Conservation (phyloP, 768 basidiomycete species). For the Lactarius deliciosus region DNA sequence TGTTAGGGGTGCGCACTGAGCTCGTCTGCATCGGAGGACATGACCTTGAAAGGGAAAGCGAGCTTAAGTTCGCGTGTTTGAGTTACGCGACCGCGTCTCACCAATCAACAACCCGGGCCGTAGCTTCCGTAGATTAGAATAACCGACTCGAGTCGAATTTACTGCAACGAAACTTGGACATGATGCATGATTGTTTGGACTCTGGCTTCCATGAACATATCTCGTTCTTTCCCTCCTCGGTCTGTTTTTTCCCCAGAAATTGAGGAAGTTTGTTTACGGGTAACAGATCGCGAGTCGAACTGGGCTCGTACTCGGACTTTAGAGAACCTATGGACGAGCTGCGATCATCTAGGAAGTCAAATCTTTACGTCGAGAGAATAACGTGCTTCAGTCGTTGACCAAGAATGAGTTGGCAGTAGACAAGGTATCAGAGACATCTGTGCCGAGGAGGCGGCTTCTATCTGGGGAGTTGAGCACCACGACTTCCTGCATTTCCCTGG, state of each 20-base stretch:
- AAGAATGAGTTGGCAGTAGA: slow-evolving; percentile 54
- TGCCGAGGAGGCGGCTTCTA: slow-evolving; percentile 47
- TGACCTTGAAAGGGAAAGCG: slow-evolving; percentile 7
- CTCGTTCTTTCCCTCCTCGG: too few species aligned
- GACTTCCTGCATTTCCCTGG: slow-evolving; percentile 66
- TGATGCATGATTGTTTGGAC: too few species aligned
- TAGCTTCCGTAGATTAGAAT: neutral
- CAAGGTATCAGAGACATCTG: slow-evolving; percentile 55
- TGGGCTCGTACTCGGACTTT: neutral
- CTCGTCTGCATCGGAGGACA: slow-evolving; percentile 29
- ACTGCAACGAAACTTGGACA: too few species aligned
- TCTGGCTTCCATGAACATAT: too few species aligned
- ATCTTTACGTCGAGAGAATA: slow-evolving; percentile 32
- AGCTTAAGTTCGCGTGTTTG: neutral
- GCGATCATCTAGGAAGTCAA: slow-evolving; percentile 35
- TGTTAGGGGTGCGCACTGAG: slow-evolving; percentile 29
- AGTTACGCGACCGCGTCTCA: neutral
- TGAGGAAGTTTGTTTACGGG: too few species aligned
- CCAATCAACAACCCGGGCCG: slow-evolving; percentile 23
- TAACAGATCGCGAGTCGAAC: too few species aligned
- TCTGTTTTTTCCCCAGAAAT: too few species aligned
- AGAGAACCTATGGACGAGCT: slow-evolving; percentile 20
- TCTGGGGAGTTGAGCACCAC: slow-evolving; percentile 60
- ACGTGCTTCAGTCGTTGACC: slow-evolving; percentile 29
- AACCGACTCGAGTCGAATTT: too few species aligned